Evolutionary conservation across 805 yeast species (phyloP).

Genomic region (Lachancea nothofagi): DNA sequence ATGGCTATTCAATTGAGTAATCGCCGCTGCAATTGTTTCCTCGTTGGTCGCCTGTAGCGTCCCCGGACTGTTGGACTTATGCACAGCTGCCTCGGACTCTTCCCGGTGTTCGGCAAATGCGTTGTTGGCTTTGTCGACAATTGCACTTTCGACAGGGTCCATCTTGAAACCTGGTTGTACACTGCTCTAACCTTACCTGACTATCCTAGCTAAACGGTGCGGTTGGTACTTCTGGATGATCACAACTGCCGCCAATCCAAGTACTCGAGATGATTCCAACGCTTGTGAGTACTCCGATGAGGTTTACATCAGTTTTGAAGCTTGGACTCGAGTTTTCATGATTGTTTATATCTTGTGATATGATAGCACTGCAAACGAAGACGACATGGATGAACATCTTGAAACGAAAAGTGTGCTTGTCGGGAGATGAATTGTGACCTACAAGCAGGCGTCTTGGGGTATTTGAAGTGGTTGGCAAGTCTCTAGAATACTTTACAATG

Average conservation of each 20-base stretch:
- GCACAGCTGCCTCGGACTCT: not conserved
- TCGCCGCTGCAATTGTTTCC: constrained; percentile 9
- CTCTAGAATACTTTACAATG: too few species aligned
- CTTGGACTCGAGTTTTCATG: too few species aligned
- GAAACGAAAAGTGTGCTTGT: too few species aligned
- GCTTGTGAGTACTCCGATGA: not conserved
- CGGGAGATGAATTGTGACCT: too few species aligned
- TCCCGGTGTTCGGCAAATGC: not conserved
- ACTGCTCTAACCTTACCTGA: too few species aligned
- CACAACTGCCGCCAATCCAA: constrained; percentile 1
- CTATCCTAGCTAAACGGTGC: too few species aligned
- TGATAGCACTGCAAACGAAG: too few species aligned
- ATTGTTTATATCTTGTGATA: too few species aligned
- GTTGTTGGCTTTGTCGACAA: constrained; percentile 4
- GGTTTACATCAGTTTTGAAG: not conserved
- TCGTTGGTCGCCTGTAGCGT: constrained; percentile 1
- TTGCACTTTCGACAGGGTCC: not conserved
- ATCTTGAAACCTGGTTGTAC: not conserved
- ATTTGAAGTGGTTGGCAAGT: too few species aligned
- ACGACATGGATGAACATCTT: too few species aligned
- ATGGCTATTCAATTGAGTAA: constrained; percentile 5
- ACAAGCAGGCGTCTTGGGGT: too few species aligned
- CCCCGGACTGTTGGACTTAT: not conserved
- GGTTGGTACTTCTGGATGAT: too few species aligned
- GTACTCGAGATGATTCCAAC: not conserved